A percentile compares a stretch with the other conserved stretches of the same genome.
These are phyloP conservation scores for Puccinia polysora DNA, from an alignment of 1,284 basidiomycete genomes.

Conservation along the genomic window DNA sequence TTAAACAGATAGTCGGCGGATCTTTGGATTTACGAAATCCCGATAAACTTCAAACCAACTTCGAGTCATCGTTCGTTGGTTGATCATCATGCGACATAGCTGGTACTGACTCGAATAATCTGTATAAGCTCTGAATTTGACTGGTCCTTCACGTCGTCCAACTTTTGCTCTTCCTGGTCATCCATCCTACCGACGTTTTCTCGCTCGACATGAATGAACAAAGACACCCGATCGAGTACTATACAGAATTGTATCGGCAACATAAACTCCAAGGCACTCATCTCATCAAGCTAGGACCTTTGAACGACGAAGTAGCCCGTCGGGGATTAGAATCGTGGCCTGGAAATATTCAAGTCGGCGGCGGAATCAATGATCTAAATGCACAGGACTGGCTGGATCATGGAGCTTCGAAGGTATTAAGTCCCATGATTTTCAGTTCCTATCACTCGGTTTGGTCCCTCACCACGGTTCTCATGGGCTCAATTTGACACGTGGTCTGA, in stretches of 20 bases:
- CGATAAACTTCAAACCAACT: slow-evolving; percentile 76
- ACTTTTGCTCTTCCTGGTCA: background rate
- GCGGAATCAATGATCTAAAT: slow-evolving; percentile 79
- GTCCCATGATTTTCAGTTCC: background rate
- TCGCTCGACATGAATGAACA: slow-evolving; percentile 13
- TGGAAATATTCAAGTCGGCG: slow-evolving; percentile 78
- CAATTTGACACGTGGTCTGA: background rate
- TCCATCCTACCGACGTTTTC: background rate
- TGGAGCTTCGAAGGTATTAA: slow-evolving; percentile 73
- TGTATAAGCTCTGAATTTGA: slow-evolving; percentile 5
- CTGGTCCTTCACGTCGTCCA: background rate
- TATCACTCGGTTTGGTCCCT: no score
- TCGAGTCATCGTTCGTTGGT: slow-evolving; percentile 72
- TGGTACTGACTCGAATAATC: background rate
- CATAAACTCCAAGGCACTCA: slow-evolving; percentile 77
- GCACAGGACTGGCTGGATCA: slow-evolving; percentile 76
- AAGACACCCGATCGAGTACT: slow-evolving; percentile 76
- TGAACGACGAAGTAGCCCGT: slow-evolving; percentile 77
- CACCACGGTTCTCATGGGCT: background rate
- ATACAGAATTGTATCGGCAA: slow-evolving; percentile 70
- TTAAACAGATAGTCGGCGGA: slow-evolving; percentile 98
- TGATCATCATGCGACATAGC: background rate
- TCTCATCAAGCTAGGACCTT: slow-evolving; percentile 88
- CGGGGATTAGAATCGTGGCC: slow-evolving; percentile 80
- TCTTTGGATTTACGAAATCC: slow-evolving; percentile 67